Evolutionary conservation across 805 yeast species (phyloP).

Genomic region (Candida anglica): DNA sequence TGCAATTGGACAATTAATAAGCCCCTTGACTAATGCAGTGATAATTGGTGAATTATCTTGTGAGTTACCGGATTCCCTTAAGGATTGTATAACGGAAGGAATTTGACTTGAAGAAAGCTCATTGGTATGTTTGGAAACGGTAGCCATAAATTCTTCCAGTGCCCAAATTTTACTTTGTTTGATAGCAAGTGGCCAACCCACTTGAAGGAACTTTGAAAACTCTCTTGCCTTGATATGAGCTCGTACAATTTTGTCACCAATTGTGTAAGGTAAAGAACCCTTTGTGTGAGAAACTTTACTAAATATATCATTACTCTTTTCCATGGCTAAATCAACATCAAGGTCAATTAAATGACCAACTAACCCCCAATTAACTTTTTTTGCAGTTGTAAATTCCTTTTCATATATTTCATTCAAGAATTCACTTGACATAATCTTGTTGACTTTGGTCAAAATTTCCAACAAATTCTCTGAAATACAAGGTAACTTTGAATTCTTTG

Average conservation of each 20-base stretch:
- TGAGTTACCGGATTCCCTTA: not conserved
- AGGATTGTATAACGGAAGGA: constrained; percentile 3
- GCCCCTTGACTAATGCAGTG: constrained; percentile 33
- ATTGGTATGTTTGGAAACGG: constrained; percentile 38
- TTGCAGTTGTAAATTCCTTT: constrained; percentile 12
- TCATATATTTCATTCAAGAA: constrained; percentile 44
- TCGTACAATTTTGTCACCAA: constrained; percentile 32
- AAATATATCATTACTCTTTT: constrained; percentile 33
- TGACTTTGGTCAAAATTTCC: constrained; percentile 42
- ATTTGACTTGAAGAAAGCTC: constrained; percentile 48
- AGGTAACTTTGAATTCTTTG: constrained; percentile 26
- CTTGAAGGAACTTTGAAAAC: constrained; percentile 41
- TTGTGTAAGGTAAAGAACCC: constrained; percentile 4
- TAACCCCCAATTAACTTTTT: constrained; percentile 39
- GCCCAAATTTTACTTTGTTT: constrained; percentile 17
- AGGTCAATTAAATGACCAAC: constrained; percentile 45
- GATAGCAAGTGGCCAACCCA: constrained; percentile 37
- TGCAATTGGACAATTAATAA: constrained; percentile 25
- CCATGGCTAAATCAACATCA: constrained; percentile 57
- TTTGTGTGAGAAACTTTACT: constrained; percentile 7
- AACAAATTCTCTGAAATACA: constrained; percentile 41
- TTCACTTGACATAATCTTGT: constrained; percentile 49
- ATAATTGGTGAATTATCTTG: constrained; percentile 9
- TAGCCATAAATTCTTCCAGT: constrained; percentile 21
- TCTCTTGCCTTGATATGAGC: constrained; percentile 60